Evolutionary conservation across 1,139 yeast species (phyloP), one percentile per base, ranked within the genome.

Genomic region (Geotrichum restrictum): DNA sequence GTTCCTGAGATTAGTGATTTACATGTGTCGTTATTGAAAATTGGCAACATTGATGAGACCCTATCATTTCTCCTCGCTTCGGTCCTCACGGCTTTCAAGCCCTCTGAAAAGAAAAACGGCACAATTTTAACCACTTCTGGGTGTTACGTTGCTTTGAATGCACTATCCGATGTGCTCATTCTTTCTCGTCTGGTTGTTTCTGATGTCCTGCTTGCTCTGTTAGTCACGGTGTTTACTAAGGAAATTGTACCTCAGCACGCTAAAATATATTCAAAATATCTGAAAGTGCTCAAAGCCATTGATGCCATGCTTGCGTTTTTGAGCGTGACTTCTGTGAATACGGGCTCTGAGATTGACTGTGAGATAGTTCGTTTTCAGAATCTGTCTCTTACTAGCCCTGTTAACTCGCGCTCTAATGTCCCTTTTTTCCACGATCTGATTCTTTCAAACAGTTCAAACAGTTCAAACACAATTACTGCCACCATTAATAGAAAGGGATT

Each of bases 171-270:
- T 37, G 55, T 49, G 14, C 52, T 58, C 11, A 34, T 51, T 3
- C 52, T 58, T 5, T 54, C 57, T 7, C 51, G 58, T 22, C 44
- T 54, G 24, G 41, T 60, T 6, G 49, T 55, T 3, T 48, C 60
- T 21, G 66, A 63, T 42, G 42, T 61, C 14, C 52, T 64, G 11
- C 29, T 59, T 3, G 45, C 59, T n/a, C 49, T 62, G 11, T 49
- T 64, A 3, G 41, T 51, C 2, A 24, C 46, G 19, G 18, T 56
- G 2, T 48, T 53, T 13, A 51, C 56, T 19, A 60, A 59, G 11
- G 60, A 57, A 18, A 42, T 59, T 14, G 49, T 60, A 16, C 49
- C 51, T 5, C 61, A 61, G 42, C 52, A 55, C 16, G 54, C 56
- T 4, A 45, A 58, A 13, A 50, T 54, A 19, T 63, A 59, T 39